phyloP scores from a whole-genome alignment of 768 basidiomycete species.

The Lentinula edodes region DNA sequence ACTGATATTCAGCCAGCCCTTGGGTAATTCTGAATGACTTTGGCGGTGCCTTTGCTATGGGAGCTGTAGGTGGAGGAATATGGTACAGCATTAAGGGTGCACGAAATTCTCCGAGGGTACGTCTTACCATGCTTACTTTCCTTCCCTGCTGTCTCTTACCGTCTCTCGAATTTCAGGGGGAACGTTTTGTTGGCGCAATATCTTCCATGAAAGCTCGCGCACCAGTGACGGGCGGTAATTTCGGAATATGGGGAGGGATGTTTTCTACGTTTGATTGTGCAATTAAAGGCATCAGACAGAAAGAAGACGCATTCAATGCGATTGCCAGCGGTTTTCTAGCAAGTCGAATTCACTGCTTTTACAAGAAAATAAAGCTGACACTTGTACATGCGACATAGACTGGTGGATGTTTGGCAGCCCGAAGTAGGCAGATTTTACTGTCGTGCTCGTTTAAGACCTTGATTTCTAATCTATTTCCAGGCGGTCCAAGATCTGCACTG shows the following conservation, averaged over 20 bases:
- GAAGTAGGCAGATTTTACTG: constrained; percentile 54
- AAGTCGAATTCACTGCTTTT: neutral
- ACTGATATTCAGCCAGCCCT: constrained; percentile 49
- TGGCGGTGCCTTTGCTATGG: constrained; percentile 97
- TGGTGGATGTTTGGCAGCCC: constrained; percentile 89
- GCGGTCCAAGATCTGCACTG: constrained; percentile 87
- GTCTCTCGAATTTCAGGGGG: constrained; percentile 52
- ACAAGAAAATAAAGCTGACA: neutral
- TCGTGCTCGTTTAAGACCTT: neutral
- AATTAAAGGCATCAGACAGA: constrained; percentile 93
- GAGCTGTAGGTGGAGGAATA: constrained; percentile 94
- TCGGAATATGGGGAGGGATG: constrained; percentile 95
- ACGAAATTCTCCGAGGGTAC: constrained; percentile 88
- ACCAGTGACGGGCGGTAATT: constrained; percentile 97
- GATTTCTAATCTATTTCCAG: constrained; percentile 31
- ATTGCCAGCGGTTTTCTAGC: constrained; percentile 58
- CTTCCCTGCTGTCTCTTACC: neutral
- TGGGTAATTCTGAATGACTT: constrained; percentile 99
- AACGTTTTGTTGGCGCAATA: constrained; percentile 88
- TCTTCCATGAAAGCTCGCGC: constrained; percentile 97
- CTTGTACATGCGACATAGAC: constrained; percentile 39
- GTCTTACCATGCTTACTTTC: constrained; percentile 19
- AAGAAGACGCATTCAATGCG: constrained; percentile 98
- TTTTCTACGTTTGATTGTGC: constrained; percentile 99
- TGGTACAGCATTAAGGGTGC: constrained; percentile 99